A percentile compares a stretch with the other conserved stretches of the same genome.
Evolutionary conservation across 2,329 filamentous ascomycete genomes (phyloP).

Genomic region (Aspergillus nomiae): DNA sequence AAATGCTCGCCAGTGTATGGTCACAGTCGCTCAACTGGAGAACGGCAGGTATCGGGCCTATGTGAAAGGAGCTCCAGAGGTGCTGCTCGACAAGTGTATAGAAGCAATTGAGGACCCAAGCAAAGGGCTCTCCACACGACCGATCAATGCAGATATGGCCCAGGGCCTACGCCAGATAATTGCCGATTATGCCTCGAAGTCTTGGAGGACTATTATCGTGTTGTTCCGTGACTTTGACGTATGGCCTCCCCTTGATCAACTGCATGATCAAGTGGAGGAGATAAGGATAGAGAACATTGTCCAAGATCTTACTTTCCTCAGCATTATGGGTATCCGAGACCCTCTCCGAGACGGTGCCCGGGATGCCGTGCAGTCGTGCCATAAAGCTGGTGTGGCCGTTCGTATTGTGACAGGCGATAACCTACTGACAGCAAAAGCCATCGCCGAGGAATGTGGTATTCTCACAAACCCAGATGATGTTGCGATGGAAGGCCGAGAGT

Average conservation of each 20-base stretch:
- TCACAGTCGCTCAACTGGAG: constrained; percentile 30
- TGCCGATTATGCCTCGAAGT: constrained; percentile 43
- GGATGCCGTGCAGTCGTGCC: constrained; percentile 62
- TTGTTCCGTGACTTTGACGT: constrained; percentile 68
- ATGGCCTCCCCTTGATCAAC: constrained; percentile 54
- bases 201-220: constrained; percentile 68
- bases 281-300: background rate
- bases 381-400: constrained; percentile 63
- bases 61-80: constrained; percentile 40
- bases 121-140: constrained; percentile 6
- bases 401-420: constrained; percentile 71
- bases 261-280: background rate
- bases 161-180: constrained; percentile 15
- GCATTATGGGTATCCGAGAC: constrained; percentile 66
- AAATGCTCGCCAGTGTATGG: constrained; percentile 65
- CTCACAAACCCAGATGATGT: constrained; percentile 48
- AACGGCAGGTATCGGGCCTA: constrained; percentile 30
- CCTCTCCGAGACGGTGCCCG: constrained; percentile 63
- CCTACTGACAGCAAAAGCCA: constrained; percentile 66
- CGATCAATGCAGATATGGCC: background rate
- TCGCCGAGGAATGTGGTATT: constrained; percentile 68
- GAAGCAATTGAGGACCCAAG: constrained; percentile 19
- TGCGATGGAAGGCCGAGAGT: constrained; percentile 64
- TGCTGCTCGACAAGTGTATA: constrained; percentile 31
- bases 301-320: constrained; percentile 63